Conservation (phyloP, 1,139 yeast genomes). For the Ogataea hybrid region DNA sequence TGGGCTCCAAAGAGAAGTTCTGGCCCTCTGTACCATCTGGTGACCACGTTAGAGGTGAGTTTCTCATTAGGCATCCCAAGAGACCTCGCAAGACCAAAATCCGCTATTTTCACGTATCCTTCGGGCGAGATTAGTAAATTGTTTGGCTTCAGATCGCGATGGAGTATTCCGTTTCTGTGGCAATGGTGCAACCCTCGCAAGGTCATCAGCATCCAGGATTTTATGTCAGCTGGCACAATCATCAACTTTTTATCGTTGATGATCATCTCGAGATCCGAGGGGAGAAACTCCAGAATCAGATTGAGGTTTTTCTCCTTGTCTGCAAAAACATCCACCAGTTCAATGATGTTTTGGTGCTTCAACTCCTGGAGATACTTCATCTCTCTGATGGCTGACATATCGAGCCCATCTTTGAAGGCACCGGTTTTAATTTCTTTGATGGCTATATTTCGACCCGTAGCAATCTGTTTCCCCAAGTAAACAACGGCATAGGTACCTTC, state of each 20-base stretch:
- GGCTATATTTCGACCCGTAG: constrained; percentile 68
- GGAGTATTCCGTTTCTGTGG: constrained; percentile 85
- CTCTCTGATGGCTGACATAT: constrained; percentile 96
- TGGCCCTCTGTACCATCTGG: constrained; percentile 97
- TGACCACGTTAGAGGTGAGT: constrained; percentile 89
- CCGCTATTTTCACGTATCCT: constrained; percentile 89
- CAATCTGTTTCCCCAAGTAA: constrained; percentile 68
- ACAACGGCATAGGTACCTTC: constrained; percentile 99
- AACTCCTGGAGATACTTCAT: constrained; percentile 90
- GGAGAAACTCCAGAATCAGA: constrained; percentile 76
- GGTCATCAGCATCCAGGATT: constrained; percentile 93
- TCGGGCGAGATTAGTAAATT: constrained; percentile 79
- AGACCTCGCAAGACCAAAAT: constrained; percentile 92
- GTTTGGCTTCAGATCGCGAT: constrained; percentile 85
- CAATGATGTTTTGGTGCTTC: constrained; percentile 80
- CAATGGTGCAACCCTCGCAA: constrained; percentile 93
- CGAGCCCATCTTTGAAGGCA: constrained; percentile 91
- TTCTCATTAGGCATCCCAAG: constrained; percentile 77
- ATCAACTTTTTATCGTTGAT: constrained; percentile 77
- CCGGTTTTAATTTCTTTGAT: constrained; percentile 95
- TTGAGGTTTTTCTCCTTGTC: constrained; percentile 63
- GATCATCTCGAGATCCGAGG: constrained; percentile 88
- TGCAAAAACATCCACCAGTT: constrained; percentile 81
- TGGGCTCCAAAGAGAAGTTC: constrained; percentile 86
- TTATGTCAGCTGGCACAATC: constrained; percentile 84